Base-by-base conservation (phyloP, 2,329 filamentous ascomycete species). In the Botrytis fragariae region DNA sequence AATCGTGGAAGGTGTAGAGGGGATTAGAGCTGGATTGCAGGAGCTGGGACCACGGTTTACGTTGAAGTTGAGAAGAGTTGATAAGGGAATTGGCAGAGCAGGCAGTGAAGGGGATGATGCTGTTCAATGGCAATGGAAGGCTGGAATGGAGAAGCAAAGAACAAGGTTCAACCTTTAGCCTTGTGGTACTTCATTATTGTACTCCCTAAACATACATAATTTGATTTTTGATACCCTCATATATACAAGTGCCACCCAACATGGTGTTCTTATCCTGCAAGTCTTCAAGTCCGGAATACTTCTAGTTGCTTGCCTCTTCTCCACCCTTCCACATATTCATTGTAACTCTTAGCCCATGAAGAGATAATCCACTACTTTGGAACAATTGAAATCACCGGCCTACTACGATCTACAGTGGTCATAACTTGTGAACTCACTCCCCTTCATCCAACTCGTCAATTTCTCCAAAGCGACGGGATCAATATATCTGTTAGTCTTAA, bases 71-170 rank as follows among this genome's bases (percentile, higher is more conserved):
- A 89, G 95, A 78, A 90, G 96, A 79, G 91, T 98, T 61, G 95
- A 98, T 81, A 95, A 94, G 83, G 95, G 95, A 0, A 92, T 99
- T 77, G 89, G 89, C 22, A 84, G 88, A 72, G 89, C 90, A 12
- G 90, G 90, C 29, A 91, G 89, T 78, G 87, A 90, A 75, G 88
- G 80, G 22, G 78, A 80, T 45, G 80, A 82, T 77, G 79, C 79
- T 4, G 76, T 81, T 25, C 81, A 97, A 81, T 98, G 96, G 95
- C 90, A 98, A 82, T 99, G 96, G 96, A 97, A 97, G 84, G 92
- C 93, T 18, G 90, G 91, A 81, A 97, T 96, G 91, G 96, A 99
- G 85, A 98, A 98, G 86, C 87, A 93, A 80, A 88, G 96, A 79
- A 98, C 95, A 77, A 91, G 93, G 81, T 99, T 98, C 85, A 96